These are phyloP conservation scores for Kwoniella mangroviensis DNA, from an alignment of 768 basidiomycete genomes.

Conservation along the genomic window DNA sequence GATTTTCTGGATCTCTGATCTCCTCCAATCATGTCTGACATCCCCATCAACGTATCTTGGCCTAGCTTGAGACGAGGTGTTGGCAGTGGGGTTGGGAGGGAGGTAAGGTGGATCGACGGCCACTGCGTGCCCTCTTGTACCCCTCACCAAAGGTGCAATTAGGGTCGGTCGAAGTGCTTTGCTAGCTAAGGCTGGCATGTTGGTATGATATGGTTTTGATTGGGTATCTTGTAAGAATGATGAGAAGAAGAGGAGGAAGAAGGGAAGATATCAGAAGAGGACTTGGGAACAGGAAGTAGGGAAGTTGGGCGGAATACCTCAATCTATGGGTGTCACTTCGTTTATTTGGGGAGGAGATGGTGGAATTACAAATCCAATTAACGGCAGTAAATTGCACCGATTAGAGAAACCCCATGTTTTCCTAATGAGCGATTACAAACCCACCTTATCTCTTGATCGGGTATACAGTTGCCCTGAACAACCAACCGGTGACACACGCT, in stretches of 20 bases:
- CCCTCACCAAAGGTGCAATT: constrained; percentile 23
- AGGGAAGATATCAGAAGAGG: background rate
- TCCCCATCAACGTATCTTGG: constrained; percentile 45
- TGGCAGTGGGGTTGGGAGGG: constrained; percentile 16
- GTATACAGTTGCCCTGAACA: background rate
- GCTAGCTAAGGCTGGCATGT: constrained; percentile 22
- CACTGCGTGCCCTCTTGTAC: constrained; percentile 44
- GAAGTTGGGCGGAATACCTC: constrained; percentile 5
- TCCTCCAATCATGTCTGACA: constrained; percentile 72
- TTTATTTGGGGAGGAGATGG: constrained; percentile 4
- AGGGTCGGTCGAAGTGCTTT: constrained; percentile 28
- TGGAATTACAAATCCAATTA: constrained; percentile 5
- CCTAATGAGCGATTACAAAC: background rate
- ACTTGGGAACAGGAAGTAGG: background rate
- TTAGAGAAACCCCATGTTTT: background rate
- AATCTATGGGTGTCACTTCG: background rate
- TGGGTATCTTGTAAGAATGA: background rate
- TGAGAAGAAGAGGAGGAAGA: constrained; percentile 2
- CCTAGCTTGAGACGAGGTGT: constrained; percentile 10
- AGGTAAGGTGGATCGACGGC: constrained; percentile 42
- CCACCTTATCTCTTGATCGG: background rate
- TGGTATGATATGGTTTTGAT: constrained; percentile 1
- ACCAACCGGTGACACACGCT: background rate
- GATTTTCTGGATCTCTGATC: constrained; percentile 78
- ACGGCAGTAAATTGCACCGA: background rate